Base-by-base conservation (phyloP, 148 eudicot species). In the Diospyros lotus region DNA sequence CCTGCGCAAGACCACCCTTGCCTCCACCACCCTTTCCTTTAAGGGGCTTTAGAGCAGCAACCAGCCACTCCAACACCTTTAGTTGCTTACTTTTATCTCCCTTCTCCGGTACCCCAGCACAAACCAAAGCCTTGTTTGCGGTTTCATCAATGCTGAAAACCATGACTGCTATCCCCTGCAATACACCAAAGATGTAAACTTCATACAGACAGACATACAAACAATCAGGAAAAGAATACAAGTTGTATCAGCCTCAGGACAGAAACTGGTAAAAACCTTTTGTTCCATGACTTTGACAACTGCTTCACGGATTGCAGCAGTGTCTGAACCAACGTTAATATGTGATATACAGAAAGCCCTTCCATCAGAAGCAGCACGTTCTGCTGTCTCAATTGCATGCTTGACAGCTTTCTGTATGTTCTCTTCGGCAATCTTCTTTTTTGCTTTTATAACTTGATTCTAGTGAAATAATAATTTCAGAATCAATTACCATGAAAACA, bases 31-130 rank as follows among this genome's bases (percentile, higher is more conserved):
- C 88, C 73, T 86, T 84, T 54, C 98, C 98, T 60, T 85, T 83
- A 6, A 94, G 71, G 44, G 90, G 90, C 70, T 84, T 86, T 73
- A 90, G 75, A 63, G 90, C 94, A 69, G 79, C 86, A 13, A 72
- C 73, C 79, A 94, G 69, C 98, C 98, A 94, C 48, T 94, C 97
- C 7, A 82, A 83, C 46, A 92, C 96, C 68, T 89, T 88, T 41
- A 94, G 72, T 56, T 91, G 90, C 77, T 90, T 90, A 90, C 93
- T 88, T 58, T 81, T 84, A 64, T 85, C 89, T 65, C 80, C 87
- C 70, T 86, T 86, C 68, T 87, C 90, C 0, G 98, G 98, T 4
- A 95, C 97, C 68, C 97, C 97, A 61, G 96, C 98, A 73, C 90
- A 92, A 10, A 95, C 97, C 66, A 92, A 77, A 50, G 91, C 97